phyloP scores from a whole-genome alignment of 192 early-diverging fungal species.

The Coemansia sp. region DNA sequence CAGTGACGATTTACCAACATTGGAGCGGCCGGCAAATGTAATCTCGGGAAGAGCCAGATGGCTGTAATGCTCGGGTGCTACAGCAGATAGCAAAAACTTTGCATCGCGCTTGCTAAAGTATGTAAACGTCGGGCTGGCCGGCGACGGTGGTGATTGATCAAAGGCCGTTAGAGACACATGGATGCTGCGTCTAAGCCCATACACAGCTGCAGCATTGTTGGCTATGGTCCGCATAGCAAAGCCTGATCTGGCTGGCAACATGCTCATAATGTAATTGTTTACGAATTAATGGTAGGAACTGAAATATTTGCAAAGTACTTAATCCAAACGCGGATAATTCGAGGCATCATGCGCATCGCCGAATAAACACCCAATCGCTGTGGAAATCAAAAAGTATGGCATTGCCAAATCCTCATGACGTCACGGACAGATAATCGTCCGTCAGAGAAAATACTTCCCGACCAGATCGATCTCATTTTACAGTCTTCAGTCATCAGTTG shows the following conservation, averaged over 20 bases:
- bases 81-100: constrained; percentile 43
- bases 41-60: constrained; percentile 32
- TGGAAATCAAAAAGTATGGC: neutral
- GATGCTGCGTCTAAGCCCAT: neutral
- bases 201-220: neutral
- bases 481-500: neutral
- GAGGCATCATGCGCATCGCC: neutral
- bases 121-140: neutral
- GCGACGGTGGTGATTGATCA: neutral
- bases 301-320: neutral
- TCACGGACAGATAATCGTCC: neutral
- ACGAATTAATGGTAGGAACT: neutral
- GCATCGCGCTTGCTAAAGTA: constrained; percentile 44
- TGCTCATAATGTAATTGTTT: neutral
- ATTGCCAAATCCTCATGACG: neutral
- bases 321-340: neutral
- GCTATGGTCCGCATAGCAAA: neutral
- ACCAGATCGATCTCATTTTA: neutral
- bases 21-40: constrained; percentile 55
- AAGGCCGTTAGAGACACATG: neutral
- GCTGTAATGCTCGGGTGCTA: constrained; percentile 25
- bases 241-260: neutral
- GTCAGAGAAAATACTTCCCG: neutral
- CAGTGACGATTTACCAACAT: constrained; percentile 56
- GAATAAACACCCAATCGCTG: neutral